Base-by-base conservation (phyloP, 1,284 basidiomycete genomes). In the Microbotryum intermedium region DNA sequence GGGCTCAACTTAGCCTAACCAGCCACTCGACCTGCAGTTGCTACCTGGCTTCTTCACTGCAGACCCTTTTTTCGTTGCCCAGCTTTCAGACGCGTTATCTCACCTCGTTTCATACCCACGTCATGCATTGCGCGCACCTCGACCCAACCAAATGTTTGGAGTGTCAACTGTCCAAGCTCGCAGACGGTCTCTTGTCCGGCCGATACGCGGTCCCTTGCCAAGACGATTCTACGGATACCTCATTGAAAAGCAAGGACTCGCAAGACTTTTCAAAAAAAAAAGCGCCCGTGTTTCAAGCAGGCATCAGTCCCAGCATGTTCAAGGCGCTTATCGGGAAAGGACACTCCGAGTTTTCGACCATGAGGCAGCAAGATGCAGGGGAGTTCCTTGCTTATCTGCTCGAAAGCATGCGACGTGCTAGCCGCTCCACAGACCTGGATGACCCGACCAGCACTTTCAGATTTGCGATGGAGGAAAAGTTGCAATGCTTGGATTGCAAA, bases 361-460 rank as follows among this genome's bases (percentile, higher is more conserved):
- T 97, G 93, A 82, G 84, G 49, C 93, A 98, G 75, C 94, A 98
- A 74, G 94, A 99, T 72, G 84, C 93, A 1, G 92, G 97, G 72
- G 94, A 98, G 75, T 98, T 98, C 77, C 80, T 98, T 61, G 81
- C 83, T 57, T 83, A 94, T 74, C 76, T 97, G 10, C 71, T 97
- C 55, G 83, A 82, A 4, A 79, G 82, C 20, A 76, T 95, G 18
- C 79, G 88, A 54, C 76, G 84, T 65, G 80, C 87, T 69, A 77
- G 82, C 50, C 83, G 84, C 71, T 65, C 76, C 76, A 9, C 48
- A 45, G 48, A 49, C n/a, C 13, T 29, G 53, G 76, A 63, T 62
- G 83, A 88, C 62, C 83, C 91, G 2, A 94, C 90, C 0, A 78
- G 80, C 55, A 76, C 84, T 1, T 91, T 97, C 71, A 78, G 81